Percentiles rank a stretch among this genome's conserved stretches.
Evolutionary conservation across 2,329 filamentous ascomycete genomes (phyloP).

Genomic region (Albophoma yamanashiensis): DNA sequence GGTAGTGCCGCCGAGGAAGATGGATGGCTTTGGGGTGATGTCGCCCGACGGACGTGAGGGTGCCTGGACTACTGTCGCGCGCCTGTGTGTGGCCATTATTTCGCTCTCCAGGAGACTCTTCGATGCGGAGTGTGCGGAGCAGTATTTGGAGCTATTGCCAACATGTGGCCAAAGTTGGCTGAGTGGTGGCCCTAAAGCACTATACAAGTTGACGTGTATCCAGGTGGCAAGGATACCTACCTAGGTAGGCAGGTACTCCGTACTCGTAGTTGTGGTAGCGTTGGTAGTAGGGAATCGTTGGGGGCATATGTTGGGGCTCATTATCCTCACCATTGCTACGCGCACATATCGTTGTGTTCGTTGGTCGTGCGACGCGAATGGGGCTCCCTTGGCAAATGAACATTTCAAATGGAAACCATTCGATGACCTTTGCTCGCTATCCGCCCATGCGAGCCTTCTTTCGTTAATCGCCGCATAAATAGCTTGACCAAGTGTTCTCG

Average conservation of each 20-base stretch:
- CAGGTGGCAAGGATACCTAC: neutral
- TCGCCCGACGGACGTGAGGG: conserved; percentile 8
- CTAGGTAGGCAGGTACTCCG: no score
- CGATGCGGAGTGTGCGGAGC: neutral
- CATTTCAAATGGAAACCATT: no score
- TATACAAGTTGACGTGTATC: neutral
- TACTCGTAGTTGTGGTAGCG: no score
- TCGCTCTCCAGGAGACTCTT: neutral
- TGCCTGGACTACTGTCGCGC: conserved; percentile 14
- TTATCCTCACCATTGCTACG: no score
- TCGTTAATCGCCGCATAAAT: conserved; percentile 7
- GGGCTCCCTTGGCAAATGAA: no score
- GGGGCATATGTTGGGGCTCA: no score
- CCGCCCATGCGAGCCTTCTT: no score
- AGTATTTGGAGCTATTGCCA: neutral
- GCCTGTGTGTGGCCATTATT: neutral
- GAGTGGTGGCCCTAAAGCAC: neutral
- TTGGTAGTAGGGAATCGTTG: no score
- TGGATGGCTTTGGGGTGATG: conserved; percentile 13
- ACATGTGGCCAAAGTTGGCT: neutral
- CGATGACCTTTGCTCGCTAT: neutral
- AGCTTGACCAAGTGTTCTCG: conserved; percentile 7
- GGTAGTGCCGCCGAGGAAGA: conserved; percentile 52
- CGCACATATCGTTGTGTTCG: no score
- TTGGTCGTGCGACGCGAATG: no score